phyloP scores from a whole-genome alignment of 2,329 filamentous ascomycete species.

The Colletotrichum sp. region DNA sequence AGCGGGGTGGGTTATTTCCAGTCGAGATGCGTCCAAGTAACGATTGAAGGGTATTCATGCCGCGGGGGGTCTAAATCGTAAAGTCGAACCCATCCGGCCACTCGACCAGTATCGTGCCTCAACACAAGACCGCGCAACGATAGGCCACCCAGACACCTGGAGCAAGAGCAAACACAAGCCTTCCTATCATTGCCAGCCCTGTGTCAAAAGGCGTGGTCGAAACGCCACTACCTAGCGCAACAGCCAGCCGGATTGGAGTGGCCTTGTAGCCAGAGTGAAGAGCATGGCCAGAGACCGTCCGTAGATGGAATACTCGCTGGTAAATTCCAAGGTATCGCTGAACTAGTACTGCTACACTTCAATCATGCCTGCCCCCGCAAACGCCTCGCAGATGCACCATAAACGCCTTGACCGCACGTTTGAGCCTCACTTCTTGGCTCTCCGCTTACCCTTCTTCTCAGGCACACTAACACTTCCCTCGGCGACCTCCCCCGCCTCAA shows the following conservation, averaged over 20 bases:
- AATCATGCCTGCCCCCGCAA: neutral
- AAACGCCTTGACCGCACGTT: neutral
- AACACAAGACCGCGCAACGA: neutral
- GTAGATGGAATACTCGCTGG: neutral
- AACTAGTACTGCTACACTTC: neutral
- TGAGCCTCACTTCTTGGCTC: conserved; percentile 45
- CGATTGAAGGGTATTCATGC: neutral
- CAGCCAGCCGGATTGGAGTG: neutral
- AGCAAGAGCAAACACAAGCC: neutral
- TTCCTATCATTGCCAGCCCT: neutral
- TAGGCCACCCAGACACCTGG: neutral
- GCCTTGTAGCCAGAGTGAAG: neutral
- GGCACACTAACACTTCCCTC: conserved; percentile 74
- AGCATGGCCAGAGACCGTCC: neutral
- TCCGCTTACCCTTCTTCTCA: conserved; percentile 61
- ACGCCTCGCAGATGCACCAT: neutral
- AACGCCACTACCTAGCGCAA: neutral
- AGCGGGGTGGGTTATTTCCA: neutral
- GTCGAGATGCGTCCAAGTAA: neutral
- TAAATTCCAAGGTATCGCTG: neutral
- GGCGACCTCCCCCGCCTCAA: conserved; percentile 74
- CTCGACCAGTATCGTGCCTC: neutral
- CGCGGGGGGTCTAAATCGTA: neutral
- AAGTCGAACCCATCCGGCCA: neutral
- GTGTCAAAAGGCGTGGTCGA: neutral